Base-by-base conservation (phyloP, 2,329 filamentous ascomycete species). In the Colletotrichum magnum region DNA sequence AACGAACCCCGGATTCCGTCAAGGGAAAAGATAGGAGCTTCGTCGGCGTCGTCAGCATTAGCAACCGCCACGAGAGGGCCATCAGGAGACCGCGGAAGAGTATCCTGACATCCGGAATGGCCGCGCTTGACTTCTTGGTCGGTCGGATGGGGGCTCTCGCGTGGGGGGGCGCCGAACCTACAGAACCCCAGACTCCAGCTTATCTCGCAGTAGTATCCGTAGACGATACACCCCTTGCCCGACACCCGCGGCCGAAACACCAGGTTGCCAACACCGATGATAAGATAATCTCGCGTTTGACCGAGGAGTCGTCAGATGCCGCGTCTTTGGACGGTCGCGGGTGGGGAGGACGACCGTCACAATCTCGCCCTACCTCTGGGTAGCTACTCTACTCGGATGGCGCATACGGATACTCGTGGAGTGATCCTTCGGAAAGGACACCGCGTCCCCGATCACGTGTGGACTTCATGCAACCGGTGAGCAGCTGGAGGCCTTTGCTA, bases 391-490 rank as follows among this genome's bases (percentile, higher is more conserved):
- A 26, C 28, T 41, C 15, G 28, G 45, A 51, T 28, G 50, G 32
- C 57, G 45, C 18, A n/a, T 6, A 43, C 2, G 45, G 15, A n/a
- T 6, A 43, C 2, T 18, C 18, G 12, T 61, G 10, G 12, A 66
- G 16, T 43, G 18, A 26, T 36, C 13, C n/a, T 36, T 52, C 63
- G 63, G 63, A 53, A 18, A 48, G 15, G n/a, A 47, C 39, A 45
- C 48, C 26, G 9, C 26, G 12, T 48, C 26, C n/a, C 63, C 63
- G 63, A 58, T 60, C 63, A 65, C 63, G 63, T 65, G 63, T 59
- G 43, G 43, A 10, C 13, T 59, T 48, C 57, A 47, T 45, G 54
- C 54, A 26, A 26, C 24, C 56, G 21, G 56, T 26, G 18, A 32
- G 45, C 10, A 15, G 41, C 16, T 43, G 41, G 43, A 50, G 57